These are phyloP conservation scores for Talaromyces sp. DNA, from an alignment of 2,329 filamentous ascomycete genomes.

Conservation along the genomic window DNA sequence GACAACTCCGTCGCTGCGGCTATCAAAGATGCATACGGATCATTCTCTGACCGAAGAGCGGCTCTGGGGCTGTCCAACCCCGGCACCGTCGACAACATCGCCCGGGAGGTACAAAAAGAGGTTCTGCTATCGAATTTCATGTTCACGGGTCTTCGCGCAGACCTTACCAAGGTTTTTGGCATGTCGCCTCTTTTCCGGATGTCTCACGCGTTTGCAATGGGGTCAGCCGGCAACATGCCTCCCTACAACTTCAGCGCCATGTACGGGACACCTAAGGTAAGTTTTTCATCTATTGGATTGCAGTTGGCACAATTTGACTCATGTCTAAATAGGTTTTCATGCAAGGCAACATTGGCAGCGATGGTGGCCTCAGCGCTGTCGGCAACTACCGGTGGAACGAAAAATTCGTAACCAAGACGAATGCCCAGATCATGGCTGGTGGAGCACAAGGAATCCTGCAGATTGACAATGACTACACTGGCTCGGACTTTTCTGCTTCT, in stretches of 20 bases:
- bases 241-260: constrained; percentile 93
- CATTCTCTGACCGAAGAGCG: constrained; percentile 79
- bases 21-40: constrained; percentile 70
- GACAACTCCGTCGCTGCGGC: constrained; percentile 66
- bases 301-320: not conserved
- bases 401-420: constrained; percentile 76
- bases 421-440: constrained; percentile 75
- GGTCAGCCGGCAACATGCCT: constrained; percentile 71
- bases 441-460: constrained; percentile 80
- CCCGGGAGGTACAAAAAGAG: constrained; percentile 90
- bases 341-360: constrained; percentile 92
- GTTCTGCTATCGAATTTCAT: constrained; percentile 94
- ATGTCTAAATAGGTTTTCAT: constrained; percentile 68
- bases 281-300: constrained; percentile 22
- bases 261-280: constrained; percentile 86
- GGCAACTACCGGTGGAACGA: constrained; percentile 89
- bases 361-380: constrained; percentile 76
- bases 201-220: constrained; percentile 93
- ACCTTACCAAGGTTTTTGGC: constrained; percentile 95
- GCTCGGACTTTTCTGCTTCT: constrained; percentile 85
- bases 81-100: constrained; percentile 82
- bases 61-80: constrained; percentile 87
- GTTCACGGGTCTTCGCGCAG: constrained; percentile 92
- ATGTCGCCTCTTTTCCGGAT: constrained; percentile 92
- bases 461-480: constrained; percentile 92